Conservation (phyloP, 768 basidiomycete genomes). For the Termitomyces sp. region DNA sequence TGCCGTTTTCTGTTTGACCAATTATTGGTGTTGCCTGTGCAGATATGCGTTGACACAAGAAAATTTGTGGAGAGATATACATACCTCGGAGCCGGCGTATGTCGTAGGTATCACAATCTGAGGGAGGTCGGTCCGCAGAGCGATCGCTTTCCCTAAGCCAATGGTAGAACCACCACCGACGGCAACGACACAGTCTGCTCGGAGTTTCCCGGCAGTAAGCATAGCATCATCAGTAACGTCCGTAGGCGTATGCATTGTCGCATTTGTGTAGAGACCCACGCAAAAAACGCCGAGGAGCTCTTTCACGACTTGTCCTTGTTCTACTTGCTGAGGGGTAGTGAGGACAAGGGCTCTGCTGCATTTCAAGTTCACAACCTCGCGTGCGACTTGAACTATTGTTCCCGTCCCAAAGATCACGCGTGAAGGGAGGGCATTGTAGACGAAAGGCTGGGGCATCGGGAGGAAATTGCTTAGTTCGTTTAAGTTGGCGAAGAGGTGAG, state of each 20-base stretch:
- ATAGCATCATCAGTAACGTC: conserved; percentile 31
- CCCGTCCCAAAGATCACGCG: conserved; percentile 34
- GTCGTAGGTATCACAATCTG: conserved; percentile 36
- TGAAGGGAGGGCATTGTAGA: conserved; percentile 30
- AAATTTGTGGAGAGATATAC: not conserved
- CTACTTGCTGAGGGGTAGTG: conserved; percentile 26
- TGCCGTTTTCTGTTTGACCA: conserved; percentile 33
- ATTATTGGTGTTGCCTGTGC: conserved; percentile 29
- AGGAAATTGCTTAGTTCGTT: not conserved
- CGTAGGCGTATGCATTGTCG: conserved; percentile 36
- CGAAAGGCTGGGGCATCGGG: conserved; percentile 27
- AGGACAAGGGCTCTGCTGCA: conserved; percentile 28
- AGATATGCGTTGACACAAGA: not conserved
- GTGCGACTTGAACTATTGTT: conserved; percentile 23
- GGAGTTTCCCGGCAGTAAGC: conserved; percentile 14
- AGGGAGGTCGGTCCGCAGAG: conserved; percentile 30
- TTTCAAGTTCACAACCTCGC: conserved; percentile 24
- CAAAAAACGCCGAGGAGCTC: conserved; percentile 13
- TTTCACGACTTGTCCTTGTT: conserved; percentile 20
- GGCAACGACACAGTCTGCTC: conserved; percentile 31
- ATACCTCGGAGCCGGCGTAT: conserved; percentile 33
- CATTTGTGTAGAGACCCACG: conserved; percentile 31
- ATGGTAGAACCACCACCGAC: conserved; percentile 33
- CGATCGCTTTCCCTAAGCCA: conserved; percentile 35
- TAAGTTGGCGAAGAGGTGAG: not conserved